These are phyloP conservation scores for Friedmanniomyces endolithicus DNA, from an alignment of 495 filamentous ascomycete species.

Conservation along the genomic window DNA sequence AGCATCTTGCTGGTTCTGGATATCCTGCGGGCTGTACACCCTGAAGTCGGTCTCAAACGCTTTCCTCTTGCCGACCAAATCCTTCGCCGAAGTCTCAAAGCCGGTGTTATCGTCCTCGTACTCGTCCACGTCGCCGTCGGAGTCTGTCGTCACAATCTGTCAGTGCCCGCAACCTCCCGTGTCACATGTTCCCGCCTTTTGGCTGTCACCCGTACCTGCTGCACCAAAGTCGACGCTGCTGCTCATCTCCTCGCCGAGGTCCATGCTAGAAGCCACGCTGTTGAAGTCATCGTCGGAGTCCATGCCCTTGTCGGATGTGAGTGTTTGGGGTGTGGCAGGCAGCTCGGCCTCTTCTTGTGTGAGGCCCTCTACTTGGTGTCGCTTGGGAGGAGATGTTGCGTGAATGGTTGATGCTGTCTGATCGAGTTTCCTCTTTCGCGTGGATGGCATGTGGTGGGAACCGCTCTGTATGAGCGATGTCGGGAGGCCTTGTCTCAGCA, in stretches of 20 bases:
- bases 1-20: slow-evolving; percentile 67
- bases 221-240: slow-evolving; percentile 65
- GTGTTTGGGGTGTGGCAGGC: slow-evolving; percentile 51
- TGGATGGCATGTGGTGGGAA: slow-evolving; percentile 45
- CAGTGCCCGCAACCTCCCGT: neutral
- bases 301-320: slow-evolving; percentile 51
- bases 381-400: slow-evolving; percentile 19
- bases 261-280: slow-evolving; percentile 63
- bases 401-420: slow-evolving; percentile 51
- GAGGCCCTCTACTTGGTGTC: neutral
- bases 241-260: slow-evolving; percentile 54
- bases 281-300: slow-evolving; percentile 96
- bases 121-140: slow-evolving; percentile 52
- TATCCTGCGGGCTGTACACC: slow-evolving; percentile 65
- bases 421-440: slow-evolving; percentile 79
- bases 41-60: slow-evolving; percentile 77
- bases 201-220: slow-evolving; percentile 44
- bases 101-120: slow-evolving; percentile 63
- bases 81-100: slow-evolving; percentile 60
- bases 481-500: neutral
- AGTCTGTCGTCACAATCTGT: slow-evolving; percentile 15
- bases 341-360: slow-evolving; percentile 24
- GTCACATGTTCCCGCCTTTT: no score
- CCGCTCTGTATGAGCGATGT: neutral
- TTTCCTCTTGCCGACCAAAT: slow-evolving; percentile 55